phyloP scores from a whole-genome alignment of 495 filamentous ascomycete species.

The Chaetomium cochliodes region DNA sequence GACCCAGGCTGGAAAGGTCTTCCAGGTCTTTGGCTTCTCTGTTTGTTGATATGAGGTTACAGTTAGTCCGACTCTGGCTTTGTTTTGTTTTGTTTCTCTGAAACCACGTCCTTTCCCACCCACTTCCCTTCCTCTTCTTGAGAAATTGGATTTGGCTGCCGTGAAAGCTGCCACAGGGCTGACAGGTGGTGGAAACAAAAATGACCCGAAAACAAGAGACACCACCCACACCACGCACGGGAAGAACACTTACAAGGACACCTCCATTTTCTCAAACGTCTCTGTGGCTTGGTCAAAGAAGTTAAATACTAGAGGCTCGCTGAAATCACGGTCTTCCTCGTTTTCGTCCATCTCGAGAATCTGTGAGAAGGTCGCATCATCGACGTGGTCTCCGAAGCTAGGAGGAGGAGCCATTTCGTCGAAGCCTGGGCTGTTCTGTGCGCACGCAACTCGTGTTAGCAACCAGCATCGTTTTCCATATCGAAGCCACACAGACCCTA shows the following conservation, averaged over 20 bases:
- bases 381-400: conserved; percentile 70
- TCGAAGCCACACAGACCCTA: conserved; percentile 31
- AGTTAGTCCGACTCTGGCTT: conserved; percentile 13
- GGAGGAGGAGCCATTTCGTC: conserved; percentile 38
- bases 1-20: conserved; percentile 77
- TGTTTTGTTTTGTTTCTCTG: background rate
- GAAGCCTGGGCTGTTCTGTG: conserved; percentile 28
- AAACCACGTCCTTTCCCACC: background rate
- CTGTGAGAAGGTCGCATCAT: conserved; percentile 79
- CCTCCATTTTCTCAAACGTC: conserved; percentile 86
- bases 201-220: background rate
- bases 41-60: conserved; percentile 15
- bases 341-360: conserved; percentile 97
- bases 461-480: background rate
- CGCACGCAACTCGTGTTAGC: conserved; percentile 17
- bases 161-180: background rate
- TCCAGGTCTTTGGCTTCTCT: conserved; percentile 65
- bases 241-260: conserved; percentile 63
- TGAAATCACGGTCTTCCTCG: conserved; percentile 72
- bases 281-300: conserved; percentile 90
- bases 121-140: too few relatives aligned
- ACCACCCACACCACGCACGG: background rate
- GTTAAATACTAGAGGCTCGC: conserved; percentile 78
- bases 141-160: background rate
- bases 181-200: background rate